Percentiles rank a stretch among this genome's conserved stretches.
Conservation (phyloP, 1,284 basidiomycete species). For the Wallemia mellicola region DNA sequence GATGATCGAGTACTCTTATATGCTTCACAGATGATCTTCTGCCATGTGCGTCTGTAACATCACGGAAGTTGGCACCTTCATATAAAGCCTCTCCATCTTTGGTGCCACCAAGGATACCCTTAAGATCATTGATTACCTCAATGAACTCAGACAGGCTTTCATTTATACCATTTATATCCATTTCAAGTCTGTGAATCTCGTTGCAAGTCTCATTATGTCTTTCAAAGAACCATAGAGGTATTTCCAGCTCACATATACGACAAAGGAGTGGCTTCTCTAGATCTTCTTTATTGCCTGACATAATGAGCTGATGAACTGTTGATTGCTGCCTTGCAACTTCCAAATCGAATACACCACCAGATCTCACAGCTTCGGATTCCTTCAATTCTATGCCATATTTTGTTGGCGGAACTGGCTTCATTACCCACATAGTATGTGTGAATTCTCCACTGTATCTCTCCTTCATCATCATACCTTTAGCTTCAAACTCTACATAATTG, state of each 20-base stretch:
- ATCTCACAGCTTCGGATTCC: constrained; percentile 7
- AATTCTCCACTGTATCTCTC: constrained; percentile 57
- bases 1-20: constrained; percentile 44
- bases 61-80: constrained; percentile 53
- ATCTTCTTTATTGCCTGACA: constrained; percentile 3
- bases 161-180: constrained; percentile 76
- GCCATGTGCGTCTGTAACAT: constrained; percentile 9
- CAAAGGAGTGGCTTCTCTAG: constrained; percentile 57
- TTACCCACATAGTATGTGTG: constrained; percentile 98
- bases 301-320: neutral
- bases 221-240: constrained; percentile 98
- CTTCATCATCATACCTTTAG: constrained; percentile 94
- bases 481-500: constrained; percentile 62
- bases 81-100: constrained; percentile 29
- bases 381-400: constrained; percentile 28
- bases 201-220: constrained; percentile 99
- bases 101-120: neutral
- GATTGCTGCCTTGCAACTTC: neutral
- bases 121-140: constrained; percentile 45
- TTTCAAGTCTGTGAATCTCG: constrained; percentile 83
- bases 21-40: constrained; percentile 21
- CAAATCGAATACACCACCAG: constrained; percentile 1
- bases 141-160: constrained; percentile 65
- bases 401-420: constrained; percentile 48
- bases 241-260: constrained; percentile 87